Evolutionary conservation across 805 yeast genomes (phyloP).

Genomic region (Kodamaea nitidulidarum): DNA sequence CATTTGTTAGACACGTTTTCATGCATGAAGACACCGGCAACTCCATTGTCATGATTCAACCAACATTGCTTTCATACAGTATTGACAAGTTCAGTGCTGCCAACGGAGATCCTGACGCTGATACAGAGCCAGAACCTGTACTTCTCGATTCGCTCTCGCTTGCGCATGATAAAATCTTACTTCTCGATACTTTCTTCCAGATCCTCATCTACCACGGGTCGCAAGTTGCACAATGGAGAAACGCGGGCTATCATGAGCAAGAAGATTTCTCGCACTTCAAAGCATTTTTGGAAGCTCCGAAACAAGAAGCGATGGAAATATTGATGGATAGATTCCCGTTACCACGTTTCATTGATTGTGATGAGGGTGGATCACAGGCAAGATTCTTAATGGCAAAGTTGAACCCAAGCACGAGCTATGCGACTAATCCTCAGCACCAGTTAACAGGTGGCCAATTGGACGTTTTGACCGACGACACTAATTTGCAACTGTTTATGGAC

Average conservation of each 20-base stretch:
- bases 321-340: conserved; percentile 65
- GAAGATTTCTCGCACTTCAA: conserved; percentile 58
- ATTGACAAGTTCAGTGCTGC: conserved; percentile 38
- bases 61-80: conserved; percentile 58
- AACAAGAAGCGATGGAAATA: conserved; percentile 61
- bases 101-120: conserved; percentile 27
- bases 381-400: conserved; percentile 66
- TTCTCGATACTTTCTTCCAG: conserved; percentile 68
- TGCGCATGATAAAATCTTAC: conserved; percentile 51
- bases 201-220: conserved; percentile 65
- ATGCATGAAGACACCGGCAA: conserved; percentile 58
- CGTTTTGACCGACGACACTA: conserved; percentile 57
- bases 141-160: conserved; percentile 61
- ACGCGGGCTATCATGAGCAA: conserved; percentile 57
- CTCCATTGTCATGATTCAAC: conserved; percentile 65
- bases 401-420: conserved; percentile 60
- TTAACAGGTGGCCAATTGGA: conserved; percentile 24
- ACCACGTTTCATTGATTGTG: conserved; percentile 69
- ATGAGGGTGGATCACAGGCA: conserved; percentile 74
- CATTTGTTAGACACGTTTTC: conserved; percentile 58
- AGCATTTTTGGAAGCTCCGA: conserved; percentile 57
- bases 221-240: conserved; percentile 63
- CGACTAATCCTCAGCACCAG: conserved; percentile 33
- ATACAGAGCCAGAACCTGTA: conserved; percentile 56
- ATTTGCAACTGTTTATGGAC: conserved; percentile 54